phyloP scores from a whole-genome alignment of 768 basidiomycete species.

The Pleurotus tuoliensis region DNA sequence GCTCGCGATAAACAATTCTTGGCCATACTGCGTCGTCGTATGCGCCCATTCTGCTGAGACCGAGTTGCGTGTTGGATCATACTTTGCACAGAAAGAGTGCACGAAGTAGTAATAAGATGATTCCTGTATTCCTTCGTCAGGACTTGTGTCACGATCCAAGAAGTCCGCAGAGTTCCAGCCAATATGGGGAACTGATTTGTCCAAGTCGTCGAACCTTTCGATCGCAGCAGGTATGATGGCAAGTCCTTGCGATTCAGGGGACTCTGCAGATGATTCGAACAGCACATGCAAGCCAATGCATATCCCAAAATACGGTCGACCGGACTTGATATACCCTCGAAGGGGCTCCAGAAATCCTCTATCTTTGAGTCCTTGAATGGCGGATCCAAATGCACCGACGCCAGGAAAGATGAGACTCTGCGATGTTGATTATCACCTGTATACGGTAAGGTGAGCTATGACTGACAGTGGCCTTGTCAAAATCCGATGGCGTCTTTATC shows the following conservation, averaged over 20 bases:
- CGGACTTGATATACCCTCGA: constrained; percentile 76
- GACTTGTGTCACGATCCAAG: constrained; percentile 16
- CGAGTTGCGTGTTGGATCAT: constrained; percentile 51
- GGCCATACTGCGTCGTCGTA: constrained; percentile 91
- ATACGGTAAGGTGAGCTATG: constrained; percentile 7
- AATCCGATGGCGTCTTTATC: constrained; percentile 79
- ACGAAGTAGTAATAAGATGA: constrained; percentile 92
- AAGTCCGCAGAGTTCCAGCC: constrained; percentile 87
- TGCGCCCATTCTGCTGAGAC: constrained; percentile 73
- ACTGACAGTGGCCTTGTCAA: constrained; percentile 86
- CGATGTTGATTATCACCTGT: constrained; percentile 11
- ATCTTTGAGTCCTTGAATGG: constrained; percentile 68
- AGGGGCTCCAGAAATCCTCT: constrained; percentile 81
- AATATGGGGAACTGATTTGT: constrained; percentile 95
- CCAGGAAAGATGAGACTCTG: constrained; percentile 97
- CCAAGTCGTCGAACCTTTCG: constrained; percentile 58
- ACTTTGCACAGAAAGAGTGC: constrained; percentile 88
- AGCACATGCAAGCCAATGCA: constrained; percentile 99
- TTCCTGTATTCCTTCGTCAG: constrained; percentile 22
- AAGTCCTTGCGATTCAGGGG: constrained; percentile 62
- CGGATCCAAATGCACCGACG: constrained; percentile 89
- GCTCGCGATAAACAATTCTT: constrained; percentile 83
- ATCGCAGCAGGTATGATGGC: constrained; percentile 83
- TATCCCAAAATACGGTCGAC: constrained; percentile 94
- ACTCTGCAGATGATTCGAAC: constrained; percentile 83